Conservation (phyloP, 192 early-diverging fungal species). For the Coemansia sp. region DNA sequence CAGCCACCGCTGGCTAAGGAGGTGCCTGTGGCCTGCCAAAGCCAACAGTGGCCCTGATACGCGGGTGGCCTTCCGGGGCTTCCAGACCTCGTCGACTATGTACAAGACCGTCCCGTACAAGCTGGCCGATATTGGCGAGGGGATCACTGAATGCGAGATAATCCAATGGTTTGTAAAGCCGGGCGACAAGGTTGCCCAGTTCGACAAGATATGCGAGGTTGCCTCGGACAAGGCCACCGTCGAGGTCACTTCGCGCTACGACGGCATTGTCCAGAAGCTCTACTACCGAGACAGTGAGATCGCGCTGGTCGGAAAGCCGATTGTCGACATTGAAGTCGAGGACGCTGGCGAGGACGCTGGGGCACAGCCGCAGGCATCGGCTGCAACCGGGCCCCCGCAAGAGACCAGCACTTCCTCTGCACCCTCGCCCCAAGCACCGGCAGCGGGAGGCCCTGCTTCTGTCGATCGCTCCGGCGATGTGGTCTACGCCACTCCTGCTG, state of each 20-base stretch:
- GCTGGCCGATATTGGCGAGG: slow-evolving; percentile 97
- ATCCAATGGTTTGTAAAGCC: slow-evolving; percentile 98
- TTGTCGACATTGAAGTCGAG: slow-evolving; percentile 79
- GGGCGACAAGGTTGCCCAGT: slow-evolving; percentile 83
- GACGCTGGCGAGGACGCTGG: background rate
- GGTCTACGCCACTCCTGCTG: slow-evolving; percentile 81
- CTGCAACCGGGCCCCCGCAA: too few relatives aligned
- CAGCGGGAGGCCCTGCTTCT: too few relatives aligned
- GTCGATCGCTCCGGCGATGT: slow-evolving; percentile 25
- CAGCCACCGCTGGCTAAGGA: background rate
- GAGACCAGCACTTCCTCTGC: too few relatives aligned
- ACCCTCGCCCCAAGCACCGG: too few relatives aligned
- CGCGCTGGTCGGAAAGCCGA: slow-evolving; percentile 83
- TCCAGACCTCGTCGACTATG: slow-evolving; percentile 42
- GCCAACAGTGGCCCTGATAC: too few relatives aligned
- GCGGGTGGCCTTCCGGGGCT: slow-evolving; percentile 30
- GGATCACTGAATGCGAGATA: slow-evolving; percentile 96
- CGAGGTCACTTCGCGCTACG: slow-evolving; percentile 93
- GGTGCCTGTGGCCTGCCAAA: background rate
- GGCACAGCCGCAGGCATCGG: background rate
- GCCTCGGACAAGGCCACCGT: slow-evolving; percentile 99
- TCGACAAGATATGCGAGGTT: slow-evolving; percentile 93
- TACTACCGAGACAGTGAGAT: slow-evolving; percentile 82
- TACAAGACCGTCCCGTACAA: slow-evolving; percentile 65
- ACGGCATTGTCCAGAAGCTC: slow-evolving; percentile 75